Conservation (phyloP, 768 basidiomycete genomes). For the Mycena filopes region DNA sequence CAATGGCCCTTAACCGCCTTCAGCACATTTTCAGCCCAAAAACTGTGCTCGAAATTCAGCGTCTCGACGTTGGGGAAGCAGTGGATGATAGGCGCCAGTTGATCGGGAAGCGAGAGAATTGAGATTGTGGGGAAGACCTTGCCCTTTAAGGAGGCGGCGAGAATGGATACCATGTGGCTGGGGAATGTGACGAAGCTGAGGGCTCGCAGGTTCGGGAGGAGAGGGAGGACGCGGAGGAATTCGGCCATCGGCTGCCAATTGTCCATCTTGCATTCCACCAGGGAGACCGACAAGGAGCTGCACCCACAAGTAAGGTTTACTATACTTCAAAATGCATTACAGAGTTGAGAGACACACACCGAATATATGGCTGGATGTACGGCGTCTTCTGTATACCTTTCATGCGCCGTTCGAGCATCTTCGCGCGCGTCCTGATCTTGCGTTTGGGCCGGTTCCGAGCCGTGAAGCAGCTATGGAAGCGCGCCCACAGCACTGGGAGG, state of each 20-base stretch:
- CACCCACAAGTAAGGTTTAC: not conserved
- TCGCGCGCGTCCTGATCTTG: constrained; percentile 7
- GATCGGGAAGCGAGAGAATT: not conserved
- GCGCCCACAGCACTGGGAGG: constrained; percentile 17
- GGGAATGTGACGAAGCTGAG: not conserved
- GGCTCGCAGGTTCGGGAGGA: constrained; percentile 3
- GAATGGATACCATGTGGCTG: not conserved
- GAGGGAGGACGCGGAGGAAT: constrained; percentile 12
- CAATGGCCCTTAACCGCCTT: not conserved
- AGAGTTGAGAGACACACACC: not conserved
- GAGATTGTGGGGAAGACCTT: constrained; percentile 8
- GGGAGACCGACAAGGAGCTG: constrained; percentile 6
- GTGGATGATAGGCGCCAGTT: not conserved
- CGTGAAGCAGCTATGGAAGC: constrained; percentile 1
- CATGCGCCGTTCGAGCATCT: constrained; percentile 26
- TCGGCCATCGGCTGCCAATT: constrained; percentile 19
- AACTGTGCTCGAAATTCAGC: not conserved
- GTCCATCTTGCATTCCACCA: constrained; percentile 7
- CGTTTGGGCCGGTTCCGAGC: not conserved
- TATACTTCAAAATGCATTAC: too few relatives aligned
- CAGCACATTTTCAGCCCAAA: not conserved
- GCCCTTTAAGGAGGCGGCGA: not conserved
- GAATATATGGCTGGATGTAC: constrained; percentile 10
- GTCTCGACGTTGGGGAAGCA: constrained; percentile 14
- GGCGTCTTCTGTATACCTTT: constrained; percentile 15